phyloP scores from a whole-genome alignment of 1,284 basidiomycete genomes.

The Taiwanofungus camphoratus region DNA sequence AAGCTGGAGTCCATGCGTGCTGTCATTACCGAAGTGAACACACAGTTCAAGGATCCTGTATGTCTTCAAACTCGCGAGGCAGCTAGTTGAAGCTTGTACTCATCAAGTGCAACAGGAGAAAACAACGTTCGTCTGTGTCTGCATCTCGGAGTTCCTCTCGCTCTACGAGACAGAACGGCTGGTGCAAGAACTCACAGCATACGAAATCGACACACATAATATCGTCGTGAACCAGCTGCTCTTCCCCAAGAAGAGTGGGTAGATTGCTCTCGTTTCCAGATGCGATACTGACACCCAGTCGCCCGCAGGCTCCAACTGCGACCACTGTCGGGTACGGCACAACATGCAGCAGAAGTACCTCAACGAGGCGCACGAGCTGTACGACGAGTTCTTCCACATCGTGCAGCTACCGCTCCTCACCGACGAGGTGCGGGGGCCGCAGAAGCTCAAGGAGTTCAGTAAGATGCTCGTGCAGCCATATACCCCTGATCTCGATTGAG shows the following conservation, averaged over 20 bases:
- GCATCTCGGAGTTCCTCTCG: constrained; percentile 97
- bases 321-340: constrained; percentile 91
- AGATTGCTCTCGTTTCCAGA: neutral
- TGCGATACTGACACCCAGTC: constrained; percentile 3
- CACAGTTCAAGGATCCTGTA: constrained; percentile 98
- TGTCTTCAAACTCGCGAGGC: constrained; percentile 26
- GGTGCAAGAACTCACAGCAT: constrained; percentile 92
- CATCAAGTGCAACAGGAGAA: constrained; percentile 63
- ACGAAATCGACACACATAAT: constrained; percentile 98
- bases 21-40: constrained; percentile 98
- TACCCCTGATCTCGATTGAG: constrained; percentile 23
- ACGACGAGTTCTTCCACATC: constrained; percentile 97
- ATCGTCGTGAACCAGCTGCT: constrained; percentile 98
- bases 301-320: constrained; percentile 79
- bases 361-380: constrained; percentile 89
- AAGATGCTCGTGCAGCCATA: constrained; percentile 77
- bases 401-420: constrained; percentile 89
- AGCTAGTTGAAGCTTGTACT: neutral
- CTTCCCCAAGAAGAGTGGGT: constrained; percentile 84
- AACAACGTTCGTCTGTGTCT: constrained; percentile 97
- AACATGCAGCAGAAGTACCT: constrained; percentile 99
- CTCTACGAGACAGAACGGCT: constrained; percentile 98
- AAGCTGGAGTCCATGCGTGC: constrained; percentile 97
- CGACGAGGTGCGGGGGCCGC: constrained; percentile 93
- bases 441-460: constrained; percentile 88